Evolutionary conservation across 768 basidiomycete genomes (phyloP).

Genomic region (Galerina marginata): DNA sequence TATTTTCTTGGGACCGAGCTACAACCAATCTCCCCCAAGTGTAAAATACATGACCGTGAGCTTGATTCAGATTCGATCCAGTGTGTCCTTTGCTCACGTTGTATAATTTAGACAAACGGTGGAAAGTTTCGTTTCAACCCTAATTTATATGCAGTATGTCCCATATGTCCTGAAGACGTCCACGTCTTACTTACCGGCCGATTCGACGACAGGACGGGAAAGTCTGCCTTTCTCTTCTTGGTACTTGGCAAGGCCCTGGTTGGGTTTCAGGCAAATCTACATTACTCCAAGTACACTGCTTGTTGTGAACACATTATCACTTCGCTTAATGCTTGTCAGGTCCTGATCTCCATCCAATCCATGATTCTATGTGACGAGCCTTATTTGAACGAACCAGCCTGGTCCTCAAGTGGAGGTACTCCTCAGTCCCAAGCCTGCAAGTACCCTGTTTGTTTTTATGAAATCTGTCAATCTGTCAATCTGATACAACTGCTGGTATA

Average conservation of each 20-base stretch:
- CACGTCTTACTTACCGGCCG: neutral
- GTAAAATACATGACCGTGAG: constrained; percentile 68
- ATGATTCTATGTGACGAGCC: constrained; percentile 97
- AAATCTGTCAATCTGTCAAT: constrained; percentile 2
- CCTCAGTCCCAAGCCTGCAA: constrained; percentile 79
- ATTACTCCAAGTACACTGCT: constrained; percentile 69
- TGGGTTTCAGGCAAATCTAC: constrained; percentile 93
- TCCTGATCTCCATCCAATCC: constrained; percentile 93
- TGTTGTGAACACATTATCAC: neutral
- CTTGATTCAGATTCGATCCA: neutral
- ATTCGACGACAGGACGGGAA: constrained; percentile 73
- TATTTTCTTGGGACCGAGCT: constrained; percentile 88
- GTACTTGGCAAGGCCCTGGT: constrained; percentile 93
- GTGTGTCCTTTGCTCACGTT: neutral
- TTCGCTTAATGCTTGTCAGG: constrained; percentile 50
- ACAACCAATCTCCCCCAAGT: constrained; percentile 85
- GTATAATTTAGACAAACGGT: constrained; percentile 68
- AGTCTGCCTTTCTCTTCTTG: constrained; percentile 89
- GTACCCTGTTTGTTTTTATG: constrained; percentile 24
- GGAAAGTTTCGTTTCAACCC: constrained; percentile 94
- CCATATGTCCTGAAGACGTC: neutral
- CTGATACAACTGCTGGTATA: neutral
- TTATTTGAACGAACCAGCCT: constrained; percentile 92
- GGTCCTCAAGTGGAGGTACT: constrained; percentile 76
- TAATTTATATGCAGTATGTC: constrained; percentile 85